Percentiles rank a stretch among this genome's conserved stretches.
Conservation (phyloP, 129 eudicot species). For the Cynara cardunculus region DNA sequence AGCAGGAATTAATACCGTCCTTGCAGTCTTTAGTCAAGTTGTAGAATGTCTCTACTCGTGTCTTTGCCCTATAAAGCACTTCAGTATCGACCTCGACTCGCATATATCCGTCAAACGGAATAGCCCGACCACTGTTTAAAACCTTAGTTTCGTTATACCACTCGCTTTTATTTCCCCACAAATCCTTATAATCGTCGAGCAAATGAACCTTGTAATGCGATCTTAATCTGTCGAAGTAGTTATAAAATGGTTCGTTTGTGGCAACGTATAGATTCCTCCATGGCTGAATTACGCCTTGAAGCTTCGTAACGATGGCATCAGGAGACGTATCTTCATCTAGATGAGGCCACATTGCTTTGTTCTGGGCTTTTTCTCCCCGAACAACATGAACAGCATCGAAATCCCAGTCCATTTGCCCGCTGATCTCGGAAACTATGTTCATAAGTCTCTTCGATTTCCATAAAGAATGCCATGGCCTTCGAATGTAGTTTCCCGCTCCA, state of each 20-base stretch:
- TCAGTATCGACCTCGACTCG: constrained; percentile 94
- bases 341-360: constrained; percentile 82
- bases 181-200: constrained; percentile 76
- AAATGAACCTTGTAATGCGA: constrained; percentile 92
- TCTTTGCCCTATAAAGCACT: constrained; percentile 82
- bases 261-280: constrained; percentile 95
- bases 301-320: constrained; percentile 60
- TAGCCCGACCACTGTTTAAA: constrained; percentile 63
- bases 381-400: constrained; percentile 95
- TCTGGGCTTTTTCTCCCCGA: constrained; percentile 84
- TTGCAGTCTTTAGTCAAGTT: constrained; percentile 90
- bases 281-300: constrained; percentile 56
- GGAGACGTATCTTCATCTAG: constrained; percentile 93
- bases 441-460: constrained; percentile 93
- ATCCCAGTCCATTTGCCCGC: constrained; percentile 99
- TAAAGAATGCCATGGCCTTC: constrained; percentile 85
- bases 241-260: constrained; percentile 87
- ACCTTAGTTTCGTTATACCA: constrained; percentile 84
- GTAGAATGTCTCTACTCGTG: constrained; percentile 88
- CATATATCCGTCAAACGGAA: constrained; percentile 91
- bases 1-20: constrained; percentile 89
- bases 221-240: constrained; percentile 83
- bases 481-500: constrained; percentile 61
- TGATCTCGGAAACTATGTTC: constrained; percentile 89
- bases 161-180: constrained; percentile 93